These are phyloP conservation scores for Umbellularia californica DNA, from an alignment of 164 flowering plant genomes.

Conservation along the genomic window DNA sequence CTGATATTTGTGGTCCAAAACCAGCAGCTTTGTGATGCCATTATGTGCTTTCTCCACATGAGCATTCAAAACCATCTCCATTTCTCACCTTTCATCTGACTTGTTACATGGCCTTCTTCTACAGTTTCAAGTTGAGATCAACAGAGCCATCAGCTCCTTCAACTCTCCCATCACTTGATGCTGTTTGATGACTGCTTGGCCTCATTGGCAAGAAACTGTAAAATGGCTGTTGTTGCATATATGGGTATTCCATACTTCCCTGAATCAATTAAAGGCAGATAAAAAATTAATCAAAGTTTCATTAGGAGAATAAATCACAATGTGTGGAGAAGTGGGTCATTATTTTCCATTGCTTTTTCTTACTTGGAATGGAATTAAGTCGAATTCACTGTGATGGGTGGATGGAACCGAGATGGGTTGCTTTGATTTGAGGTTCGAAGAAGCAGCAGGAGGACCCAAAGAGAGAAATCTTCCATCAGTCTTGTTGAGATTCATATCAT, in stretches of 20 bases:
- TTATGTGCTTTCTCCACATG: neutral
- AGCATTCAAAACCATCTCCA: too few species aligned
- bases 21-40: neutral
- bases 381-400: constrained; percentile 3
- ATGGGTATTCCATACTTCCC: constrained; percentile 13
- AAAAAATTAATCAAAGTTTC: neutral
- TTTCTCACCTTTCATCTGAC: neutral
- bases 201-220: constrained; percentile 14
- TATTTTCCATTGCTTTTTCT: neutral
- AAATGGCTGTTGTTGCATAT: constrained; percentile 3
- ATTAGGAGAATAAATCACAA: neutral
- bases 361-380: constrained; percentile 5
- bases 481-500: constrained; percentile 3
- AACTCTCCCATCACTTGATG: neutral
- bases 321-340: neutral
- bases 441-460: constrained; percentile 19
- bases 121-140: constrained; percentile 24
- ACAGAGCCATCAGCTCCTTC: constrained; percentile 7
- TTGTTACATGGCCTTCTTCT: neutral
- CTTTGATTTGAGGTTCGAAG: constrained; percentile 7
- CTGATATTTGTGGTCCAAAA: neutral
- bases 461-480: constrained; percentile 21
- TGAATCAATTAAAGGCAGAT: neutral
- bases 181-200: neutral
- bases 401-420: constrained; percentile 2